Evolutionary conservation across 192 early-diverging fungal species (phyloP), one percentile per base, ranked within the genome.

Genomic region (Linnemannia hyalina): DNA sequence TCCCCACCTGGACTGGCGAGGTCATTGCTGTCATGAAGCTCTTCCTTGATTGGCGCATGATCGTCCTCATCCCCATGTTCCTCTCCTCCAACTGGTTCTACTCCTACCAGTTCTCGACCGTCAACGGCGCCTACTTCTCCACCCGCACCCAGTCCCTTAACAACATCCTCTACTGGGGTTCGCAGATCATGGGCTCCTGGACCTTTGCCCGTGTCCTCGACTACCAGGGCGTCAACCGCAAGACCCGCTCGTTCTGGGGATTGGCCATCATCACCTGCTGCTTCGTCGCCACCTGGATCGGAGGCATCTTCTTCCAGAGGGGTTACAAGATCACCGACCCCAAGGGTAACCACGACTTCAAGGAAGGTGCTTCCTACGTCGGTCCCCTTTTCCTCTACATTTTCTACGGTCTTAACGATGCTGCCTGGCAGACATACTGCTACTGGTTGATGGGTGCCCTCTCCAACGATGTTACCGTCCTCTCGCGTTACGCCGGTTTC

Each of bases 361-460:
- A 79, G 57, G 84, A 90, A 63, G 63, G 76, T 55, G 70, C 81
- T 52, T 80, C 87, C 32, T 93, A 91, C 75, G 88, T 86, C 29
- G 92, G 92, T 26, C 86, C 92, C 5, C 88, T 94, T 40, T 82
- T 95, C 74, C 80, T 95, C 42, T 97, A 96, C 83, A 77, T 94
- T 60, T 74, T 92, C 72, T 96, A 94, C 83, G 96, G 96, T 57
- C 40, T 95, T 13, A 90, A 88, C 78, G 96, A 97, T 88, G 94
- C 96, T 38, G 91, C 96, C 78, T 96, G 93, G 89, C 96, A 97
- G 90, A 81, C 81, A 20, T 76, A 42, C 63, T 55, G 72, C 15
- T 97, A 97, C 92, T 97, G 95, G 95, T 80, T 96, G 36, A 93
- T 97, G 80, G 96, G 96, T 36, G 91, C 96, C 40, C 85, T 96